phyloP scores from a whole-genome alignment of 2,329 filamentous ascomycete species.

The Arthrobotrys conoides region DNA sequence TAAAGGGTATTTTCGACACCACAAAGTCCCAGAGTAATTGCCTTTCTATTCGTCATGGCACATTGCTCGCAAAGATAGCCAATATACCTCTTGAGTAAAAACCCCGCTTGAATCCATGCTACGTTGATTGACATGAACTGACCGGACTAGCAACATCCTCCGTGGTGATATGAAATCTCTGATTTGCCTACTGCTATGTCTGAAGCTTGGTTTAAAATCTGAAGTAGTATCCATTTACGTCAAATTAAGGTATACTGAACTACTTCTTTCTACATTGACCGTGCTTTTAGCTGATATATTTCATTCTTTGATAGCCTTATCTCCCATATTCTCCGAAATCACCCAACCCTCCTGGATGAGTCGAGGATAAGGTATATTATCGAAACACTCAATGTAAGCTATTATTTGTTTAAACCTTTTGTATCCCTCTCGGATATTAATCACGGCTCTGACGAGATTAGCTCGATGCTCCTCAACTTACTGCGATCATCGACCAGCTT shows the following conservation, averaged over 20 bases:
- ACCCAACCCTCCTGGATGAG: conserved; percentile 34
- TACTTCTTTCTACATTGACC: not conserved
- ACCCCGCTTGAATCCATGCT: not conserved
- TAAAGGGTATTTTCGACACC: conserved; percentile 49
- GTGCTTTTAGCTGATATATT: not conserved
- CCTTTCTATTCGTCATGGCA: conserved; percentile 18
- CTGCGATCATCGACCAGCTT: conserved; percentile 1
- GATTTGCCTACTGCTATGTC: conserved; percentile 36
- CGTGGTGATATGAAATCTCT: conserved; percentile 46
- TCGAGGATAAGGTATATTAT: not conserved
- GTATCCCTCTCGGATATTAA: not conserved
- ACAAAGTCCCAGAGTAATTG: not conserved
- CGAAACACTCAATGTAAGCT: conserved; percentile 12
- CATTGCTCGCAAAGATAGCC: conserved; percentile 32
- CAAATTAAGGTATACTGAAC: conserved; percentile 19
- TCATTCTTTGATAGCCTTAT: conserved; percentile 20
- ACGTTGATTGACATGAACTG: not conserved
- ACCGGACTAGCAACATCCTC: conserved; percentile 40
- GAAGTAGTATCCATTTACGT: not conserved
- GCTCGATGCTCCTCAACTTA: conserved; percentile 18
- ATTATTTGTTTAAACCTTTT: not conserved
- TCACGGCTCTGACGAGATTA: not conserved
- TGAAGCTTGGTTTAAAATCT: conserved; percentile 12
- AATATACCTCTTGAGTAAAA: conserved; percentile 48
- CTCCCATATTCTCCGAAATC: conserved; percentile 33